Base-by-base conservation (phyloP, 1,284 basidiomycete species). In the Cerioporus squamosus region DNA sequence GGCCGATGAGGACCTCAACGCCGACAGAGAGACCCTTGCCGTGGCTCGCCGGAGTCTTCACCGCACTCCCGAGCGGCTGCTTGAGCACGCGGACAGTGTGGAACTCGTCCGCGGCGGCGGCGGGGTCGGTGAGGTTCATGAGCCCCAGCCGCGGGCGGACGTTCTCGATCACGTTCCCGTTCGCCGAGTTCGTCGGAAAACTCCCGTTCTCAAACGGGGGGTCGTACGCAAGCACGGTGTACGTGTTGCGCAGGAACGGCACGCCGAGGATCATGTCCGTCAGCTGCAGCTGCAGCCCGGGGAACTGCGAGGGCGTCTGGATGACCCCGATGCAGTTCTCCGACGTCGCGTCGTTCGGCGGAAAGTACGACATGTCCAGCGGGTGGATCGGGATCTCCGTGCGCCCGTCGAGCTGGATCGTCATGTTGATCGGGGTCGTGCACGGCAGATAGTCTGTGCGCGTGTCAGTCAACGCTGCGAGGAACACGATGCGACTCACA, bases 171-270 rank as follows among this genome's bases (percentile, higher is more conserved):
- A 33, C 8, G 38, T 55, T 51, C 3, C 71, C 61, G 12, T 63
- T 49, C 24, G 48, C 48, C 44, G 50, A 44, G 47, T 56, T 61
- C 43, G 59, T 60, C 12, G 78, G 72, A 66, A 87, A 85, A 3
- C 66, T 66, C 6, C 86, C 86, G 23, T 77, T 65, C 0, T 71
- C 24, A 46, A 75, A 66, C 2, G 86, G 85, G 0, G 68, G 60
- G 49, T 81, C 77, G 69, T 86, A 90, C 0, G 85, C 85, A 80
- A 91, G 81, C 60, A 91, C 88, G 20, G 82, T 85, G 69, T 91
- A 92, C 4, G 83, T 80, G 66, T 85, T 91, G 10, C 89, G 81
- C 65, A 92, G 75, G 69, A 91, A 92, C 0, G 90, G 86, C 0
- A 90, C 86, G 26, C 90, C 90, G 44, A 91, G 83, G 53, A 89